Conservation (phyloP, 257 asterid species). For the Petunia secreta region DNA sequence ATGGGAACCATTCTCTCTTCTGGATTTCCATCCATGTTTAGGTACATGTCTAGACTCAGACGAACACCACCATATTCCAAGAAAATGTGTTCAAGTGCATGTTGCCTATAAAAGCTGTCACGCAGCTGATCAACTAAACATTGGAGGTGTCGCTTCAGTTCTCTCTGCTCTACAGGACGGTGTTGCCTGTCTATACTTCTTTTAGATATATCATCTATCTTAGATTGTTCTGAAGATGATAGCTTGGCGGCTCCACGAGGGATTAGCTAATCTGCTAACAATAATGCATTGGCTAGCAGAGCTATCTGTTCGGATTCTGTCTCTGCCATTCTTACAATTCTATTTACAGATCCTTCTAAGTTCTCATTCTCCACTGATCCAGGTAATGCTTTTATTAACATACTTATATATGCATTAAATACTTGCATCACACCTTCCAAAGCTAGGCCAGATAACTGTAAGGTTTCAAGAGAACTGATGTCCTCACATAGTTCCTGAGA, state of each 20-base stretch:
- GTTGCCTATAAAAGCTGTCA: conserved; percentile 90
- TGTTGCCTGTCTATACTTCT: conserved; percentile 47
- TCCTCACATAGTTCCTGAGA: conserved; percentile 86
- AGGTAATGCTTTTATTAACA: conserved; percentile 78
- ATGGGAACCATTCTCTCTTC: conserved; percentile 89
- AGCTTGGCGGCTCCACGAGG: conserved; percentile 77
- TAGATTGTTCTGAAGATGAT: conserved; percentile 36
- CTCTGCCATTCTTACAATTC: conserved; percentile 78
- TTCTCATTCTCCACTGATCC: conserved; percentile 73
- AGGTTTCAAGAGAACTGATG: conserved; percentile 73
- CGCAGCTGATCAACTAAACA: conserved; percentile 80
- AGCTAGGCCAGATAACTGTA: conserved; percentile 69
- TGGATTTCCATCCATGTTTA: conserved; percentile 60
- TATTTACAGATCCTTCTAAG: conserved; percentile 67
- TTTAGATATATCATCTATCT: conserved; percentile 50
- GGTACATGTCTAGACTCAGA: conserved; percentile 78
- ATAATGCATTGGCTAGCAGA: conserved; percentile 73
- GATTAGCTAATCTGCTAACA: conserved; percentile 79
- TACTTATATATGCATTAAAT: conserved; percentile 63
- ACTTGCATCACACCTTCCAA: conserved; percentile 73
- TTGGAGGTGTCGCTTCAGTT: conserved; percentile 69
- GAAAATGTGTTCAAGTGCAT: conserved; percentile 85
- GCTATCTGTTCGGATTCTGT: conserved; percentile 71
- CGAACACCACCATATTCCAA: conserved; percentile 79
- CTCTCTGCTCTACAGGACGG: conserved; percentile 81